Base-by-base conservation (phyloP, 108 stramenopile genomes). In the Cyclotella atomus region DNA sequence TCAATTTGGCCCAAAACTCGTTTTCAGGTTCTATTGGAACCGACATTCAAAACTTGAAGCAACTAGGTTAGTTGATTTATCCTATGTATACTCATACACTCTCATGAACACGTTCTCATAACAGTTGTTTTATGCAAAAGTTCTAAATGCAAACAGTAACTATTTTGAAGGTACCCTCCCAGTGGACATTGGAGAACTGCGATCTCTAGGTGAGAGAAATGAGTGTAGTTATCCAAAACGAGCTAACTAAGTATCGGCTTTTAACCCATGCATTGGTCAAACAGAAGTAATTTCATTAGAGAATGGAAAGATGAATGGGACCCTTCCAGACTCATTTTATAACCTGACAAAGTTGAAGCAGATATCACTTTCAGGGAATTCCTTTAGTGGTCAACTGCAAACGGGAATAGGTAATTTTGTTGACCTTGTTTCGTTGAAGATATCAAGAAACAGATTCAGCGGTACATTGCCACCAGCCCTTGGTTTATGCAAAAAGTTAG, bases 401-500 rank as follows among this genome's bases (percentile, higher is more conserved):
- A 46, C 67, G 14, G 63, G 59, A 10, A 70, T 59, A 29, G 82
- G 82, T 23, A 30, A 53, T 10, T 67, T 86, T 9, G 28, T 20
- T 34, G 54, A 55, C 23, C 46, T 85, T 36, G 34, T 52, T 30
- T 17, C 65, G 33, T 30, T 87, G 6, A 77, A 61, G 55, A 25
- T 87, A 0, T 59, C 47, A 1, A 62, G 64, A 9, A 87, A 87
- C 41, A 5, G 70, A 15, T 38, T 87, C 7, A 53, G 36, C 7
- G 86, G 86, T 12, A 46, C 47, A 14, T 63, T 87, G 32, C 86
- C 86, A 2, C 10, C 46, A 0, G 74, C 69, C 19, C 47, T 84
- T 43, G 74, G 63, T 25, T 14, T 43, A 3, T 62, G 71, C 32
- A 49, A 80, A 21, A 56, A 80, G 16, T 62, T 80, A 41, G 30